A percentile compares a stretch with the other conserved stretches of the same genome.
Conservation (phyloP, 2,329 filamentous ascomycete species). For the Aureobasidium vineae region DNA sequence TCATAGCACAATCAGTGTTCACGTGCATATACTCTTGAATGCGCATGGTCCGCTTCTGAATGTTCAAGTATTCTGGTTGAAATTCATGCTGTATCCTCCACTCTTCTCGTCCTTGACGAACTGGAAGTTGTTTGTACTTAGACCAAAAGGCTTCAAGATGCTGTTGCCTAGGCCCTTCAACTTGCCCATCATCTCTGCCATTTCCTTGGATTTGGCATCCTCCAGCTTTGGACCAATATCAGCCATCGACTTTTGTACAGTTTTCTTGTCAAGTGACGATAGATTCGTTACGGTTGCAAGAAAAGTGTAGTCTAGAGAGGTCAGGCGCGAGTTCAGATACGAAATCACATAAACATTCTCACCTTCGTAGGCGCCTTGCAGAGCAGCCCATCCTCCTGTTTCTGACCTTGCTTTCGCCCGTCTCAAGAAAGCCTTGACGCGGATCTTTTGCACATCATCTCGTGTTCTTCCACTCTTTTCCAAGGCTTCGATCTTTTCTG, state of each 20-base stretch:
- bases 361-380: conserved; percentile 69
- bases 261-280: conserved; percentile 62
- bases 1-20: neutral
- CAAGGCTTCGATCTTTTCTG: conserved; percentile 45
- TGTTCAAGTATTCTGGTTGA: conserved; percentile 51
- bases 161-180: conserved; percentile 90
- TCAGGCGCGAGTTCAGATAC: no score
- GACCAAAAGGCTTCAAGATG: conserved; percentile 85
- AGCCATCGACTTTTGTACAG: conserved; percentile 65
- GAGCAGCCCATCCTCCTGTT: conserved; percentile 72
- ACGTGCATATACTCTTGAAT: neutral
- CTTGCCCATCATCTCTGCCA: conserved; percentile 97
- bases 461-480: conserved; percentile 44
- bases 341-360: neutral
- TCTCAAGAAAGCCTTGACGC: conserved; percentile 77
- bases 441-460: conserved; percentile 71
- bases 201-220: conserved; percentile 78
- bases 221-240: conserved; percentile 68
- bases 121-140: conserved; percentile 92
- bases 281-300: conserved; percentile 62
- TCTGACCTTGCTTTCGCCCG: conserved; percentile 71
- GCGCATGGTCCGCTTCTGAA: neutral
- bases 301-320: conserved; percentile 73
- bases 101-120: conserved; percentile 87
- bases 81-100: conserved; percentile 94